Evolutionary conservation across 441 rosid genomes (phyloP).

Genomic region (Pelargonium cotyledonis): DNA sequence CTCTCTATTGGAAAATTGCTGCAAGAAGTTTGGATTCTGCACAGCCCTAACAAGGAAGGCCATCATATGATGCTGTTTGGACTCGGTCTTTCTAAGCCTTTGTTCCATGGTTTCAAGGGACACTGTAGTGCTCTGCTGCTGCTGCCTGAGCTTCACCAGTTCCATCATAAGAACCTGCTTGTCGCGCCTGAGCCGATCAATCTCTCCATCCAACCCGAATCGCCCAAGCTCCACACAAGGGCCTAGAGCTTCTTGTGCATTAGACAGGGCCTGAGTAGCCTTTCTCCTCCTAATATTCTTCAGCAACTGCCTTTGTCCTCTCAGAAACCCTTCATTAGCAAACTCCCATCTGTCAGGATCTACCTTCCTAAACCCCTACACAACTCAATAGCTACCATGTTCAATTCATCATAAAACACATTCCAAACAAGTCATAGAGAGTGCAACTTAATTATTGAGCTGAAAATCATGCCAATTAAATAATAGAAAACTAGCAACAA

Average conservation of each 20-base stretch:
- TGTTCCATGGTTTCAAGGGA: slow-evolving; percentile 60
- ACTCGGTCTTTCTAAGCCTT: slow-evolving; percentile 56
- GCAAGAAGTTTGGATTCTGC: slow-evolving; percentile 52
- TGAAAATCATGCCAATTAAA: too few species aligned
- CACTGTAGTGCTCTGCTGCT: slow-evolving; percentile 56
- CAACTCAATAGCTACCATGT: background rate
- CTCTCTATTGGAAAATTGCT: slow-evolving; percentile 50
- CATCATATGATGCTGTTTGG: slow-evolving; percentile 83
- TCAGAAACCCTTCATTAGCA: slow-evolving; percentile 71
- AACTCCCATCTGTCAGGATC: slow-evolving; percentile 88
- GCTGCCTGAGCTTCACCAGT: slow-evolving; percentile 59
- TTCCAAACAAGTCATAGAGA: background rate
- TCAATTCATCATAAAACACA: too few species aligned
- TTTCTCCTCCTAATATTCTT: slow-evolving; percentile 63
- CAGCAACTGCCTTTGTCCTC: slow-evolving; percentile 59
- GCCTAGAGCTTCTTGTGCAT: slow-evolving; percentile 37
- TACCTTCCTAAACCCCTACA: slow-evolving; percentile 49
- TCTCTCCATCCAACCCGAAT: slow-evolving; percentile 57
- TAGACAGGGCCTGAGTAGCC: slow-evolving; percentile 27
- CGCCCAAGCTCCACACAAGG: slow-evolving; percentile 54
- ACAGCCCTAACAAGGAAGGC: slow-evolving; percentile 67
- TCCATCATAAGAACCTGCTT: slow-evolving; percentile 56
- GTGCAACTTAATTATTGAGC: background rate
- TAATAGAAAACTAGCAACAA: too few species aligned
- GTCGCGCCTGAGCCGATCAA: slow-evolving; percentile 52